Conservation (phyloP, 495 filamentous ascomycete genomes). For the Aspergillus ellipticus region DNA sequence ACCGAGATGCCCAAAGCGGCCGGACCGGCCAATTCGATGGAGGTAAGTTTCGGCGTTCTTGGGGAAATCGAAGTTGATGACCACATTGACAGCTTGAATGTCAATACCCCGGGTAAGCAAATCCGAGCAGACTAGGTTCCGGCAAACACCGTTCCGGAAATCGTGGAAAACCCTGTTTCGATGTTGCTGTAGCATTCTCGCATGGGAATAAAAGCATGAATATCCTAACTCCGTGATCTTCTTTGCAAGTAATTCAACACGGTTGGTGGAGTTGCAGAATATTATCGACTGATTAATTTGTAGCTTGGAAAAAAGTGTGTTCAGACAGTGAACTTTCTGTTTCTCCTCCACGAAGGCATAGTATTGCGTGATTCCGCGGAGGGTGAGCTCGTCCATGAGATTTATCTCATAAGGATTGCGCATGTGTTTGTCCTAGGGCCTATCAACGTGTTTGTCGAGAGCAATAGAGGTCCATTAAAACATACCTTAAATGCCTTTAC, state of each 20-base stretch:
- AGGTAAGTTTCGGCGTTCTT: constrained; percentile 99
- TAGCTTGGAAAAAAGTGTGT: constrained; percentile 97
- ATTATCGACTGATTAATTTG: constrained; percentile 99
- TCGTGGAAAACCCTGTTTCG: constrained; percentile 99
- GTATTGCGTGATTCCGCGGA: constrained; percentile 97
- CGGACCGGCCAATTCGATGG: constrained; percentile 95
- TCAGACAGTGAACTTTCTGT: constrained; percentile 98
- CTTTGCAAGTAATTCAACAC: constrained; percentile 94
- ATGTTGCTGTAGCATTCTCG: constrained; percentile 95
- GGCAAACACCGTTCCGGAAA: constrained; percentile 95
- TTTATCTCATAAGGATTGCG: constrained; percentile 95
- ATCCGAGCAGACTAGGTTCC: constrained; percentile 97
- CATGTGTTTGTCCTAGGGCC: constrained; percentile 83
- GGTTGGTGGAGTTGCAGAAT: constrained; percentile 99
- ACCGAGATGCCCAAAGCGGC: constrained; percentile 94
- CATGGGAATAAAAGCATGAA: constrained; percentile 99
- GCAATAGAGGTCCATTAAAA: background rate
- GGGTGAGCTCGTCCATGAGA: constrained; percentile 97
- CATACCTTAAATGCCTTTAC: constrained; percentile 89
- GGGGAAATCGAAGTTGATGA: constrained; percentile 99
- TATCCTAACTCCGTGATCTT: constrained; percentile 99
- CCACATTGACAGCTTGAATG: constrained; percentile 98
- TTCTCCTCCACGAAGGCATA: constrained; percentile 99
- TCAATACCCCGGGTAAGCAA: constrained; percentile 97
- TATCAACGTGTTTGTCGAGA: constrained; percentile 5